A percentile compares a stretch with the other conserved stretches of the same genome.
These are phyloP conservation scores for Pleurotus citrinopileatus DNA, from an alignment of 768 basidiomycete genomes.

Conservation along the genomic window DNA sequence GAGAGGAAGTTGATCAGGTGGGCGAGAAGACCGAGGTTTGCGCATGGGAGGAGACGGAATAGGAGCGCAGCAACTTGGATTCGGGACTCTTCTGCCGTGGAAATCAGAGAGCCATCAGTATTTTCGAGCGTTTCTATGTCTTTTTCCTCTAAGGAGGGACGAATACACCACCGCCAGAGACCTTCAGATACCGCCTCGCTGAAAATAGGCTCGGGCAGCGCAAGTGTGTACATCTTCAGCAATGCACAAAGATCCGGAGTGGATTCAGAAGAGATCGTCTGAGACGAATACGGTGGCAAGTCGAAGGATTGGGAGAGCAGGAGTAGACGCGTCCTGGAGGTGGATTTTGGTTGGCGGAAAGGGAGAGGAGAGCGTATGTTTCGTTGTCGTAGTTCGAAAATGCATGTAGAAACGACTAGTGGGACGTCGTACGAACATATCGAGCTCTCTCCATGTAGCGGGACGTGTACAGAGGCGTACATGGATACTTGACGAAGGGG, in stretches of 20 bases:
- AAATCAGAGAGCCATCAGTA: slow-evolving; percentile 7
- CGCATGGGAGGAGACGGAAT: slow-evolving; percentile 39
- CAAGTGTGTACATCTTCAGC: slow-evolving; percentile 35
- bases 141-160: slow-evolving; percentile 16
- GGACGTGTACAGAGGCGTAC: neutral
- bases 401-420: neutral
- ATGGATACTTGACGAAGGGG: slow-evolving; percentile 2
- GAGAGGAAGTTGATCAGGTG: slow-evolving; percentile 42
- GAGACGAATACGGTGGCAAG: neutral
- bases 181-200: slow-evolving; percentile 30
- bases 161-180: slow-evolving; percentile 33
- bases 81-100: slow-evolving; percentile 11
- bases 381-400: neutral
- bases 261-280: slow-evolving; percentile 23
- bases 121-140: neutral
- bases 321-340: neutral
- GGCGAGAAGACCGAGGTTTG: slow-evolving; percentile 39
- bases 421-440: neutral
- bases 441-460: neutral
- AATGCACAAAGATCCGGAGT: slow-evolving; percentile 39
- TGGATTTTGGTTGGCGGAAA: neutral
- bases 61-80: slow-evolving; percentile 32
- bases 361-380: neutral
- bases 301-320: neutral
- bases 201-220: slow-evolving; percentile 38